Evolutionary conservation across 108 stramenopile species (phyloP).

Genomic region (Nitzschia sp.): DNA sequence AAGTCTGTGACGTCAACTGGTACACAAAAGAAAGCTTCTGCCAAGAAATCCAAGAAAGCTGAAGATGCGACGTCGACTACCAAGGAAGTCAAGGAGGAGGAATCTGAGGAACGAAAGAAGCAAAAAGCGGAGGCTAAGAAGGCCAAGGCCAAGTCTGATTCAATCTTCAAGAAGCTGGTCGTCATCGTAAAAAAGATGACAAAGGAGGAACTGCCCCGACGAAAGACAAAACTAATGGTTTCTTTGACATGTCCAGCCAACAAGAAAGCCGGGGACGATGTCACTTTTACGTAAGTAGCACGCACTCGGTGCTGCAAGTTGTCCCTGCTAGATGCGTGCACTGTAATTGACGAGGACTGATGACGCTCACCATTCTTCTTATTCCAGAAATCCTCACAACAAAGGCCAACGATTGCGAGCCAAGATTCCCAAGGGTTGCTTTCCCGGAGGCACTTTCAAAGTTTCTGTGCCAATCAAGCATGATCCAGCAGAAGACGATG

Average conservation of each 20-base stretch:
- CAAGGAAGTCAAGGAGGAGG: constrained; percentile 17
- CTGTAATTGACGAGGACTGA: not conserved
- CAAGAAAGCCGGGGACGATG: constrained; percentile 68
- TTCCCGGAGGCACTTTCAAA: constrained; percentile 64
- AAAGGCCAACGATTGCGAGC: constrained; percentile 80
- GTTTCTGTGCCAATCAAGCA: constrained; percentile 66
- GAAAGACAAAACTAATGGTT: constrained; percentile 53
- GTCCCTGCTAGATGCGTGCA: not conserved
- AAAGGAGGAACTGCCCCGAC: constrained; percentile 65
- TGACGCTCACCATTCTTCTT: constrained; percentile 9
- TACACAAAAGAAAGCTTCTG: constrained; percentile 11
- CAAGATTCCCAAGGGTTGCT: constrained; percentile 62
- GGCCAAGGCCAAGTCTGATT: constrained; percentile 23
- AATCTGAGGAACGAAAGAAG: constrained; percentile 17
- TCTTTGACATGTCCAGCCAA: constrained; percentile 60
- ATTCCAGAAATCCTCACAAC: constrained; percentile 69
- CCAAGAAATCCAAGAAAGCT: constrained; percentile 12
- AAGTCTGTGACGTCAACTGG: constrained; percentile 19
- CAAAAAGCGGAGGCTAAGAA: constrained; percentile 25
- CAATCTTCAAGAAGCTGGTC: constrained; percentile 38
- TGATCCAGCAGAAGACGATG: constrained; percentile 27
- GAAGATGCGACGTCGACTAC: not conserved
- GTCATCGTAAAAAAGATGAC: constrained; percentile 63
- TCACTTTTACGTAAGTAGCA: constrained; percentile 75
- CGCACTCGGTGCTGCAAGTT: not conserved